These are phyloP conservation scores for Thelonectria olida DNA, from an alignment of 2,329 filamentous ascomycete species.

Conservation along the genomic window DNA sequence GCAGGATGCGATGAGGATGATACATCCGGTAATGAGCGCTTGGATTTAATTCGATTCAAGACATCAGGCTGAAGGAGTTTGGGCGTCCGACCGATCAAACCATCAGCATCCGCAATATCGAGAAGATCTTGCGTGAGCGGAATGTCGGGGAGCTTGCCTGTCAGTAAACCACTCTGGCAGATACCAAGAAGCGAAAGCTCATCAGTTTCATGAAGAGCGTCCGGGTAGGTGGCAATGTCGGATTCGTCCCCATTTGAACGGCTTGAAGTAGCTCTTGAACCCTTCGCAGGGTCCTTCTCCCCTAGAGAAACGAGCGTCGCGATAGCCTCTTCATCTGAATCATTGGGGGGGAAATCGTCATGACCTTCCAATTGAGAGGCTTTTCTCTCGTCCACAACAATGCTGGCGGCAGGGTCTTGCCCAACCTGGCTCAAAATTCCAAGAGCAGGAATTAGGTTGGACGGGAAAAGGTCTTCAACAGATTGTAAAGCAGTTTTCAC, in stretches of 20 bases:
- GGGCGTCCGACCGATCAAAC: slow-evolving; percentile 37
- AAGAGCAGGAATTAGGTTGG: slow-evolving; percentile 64
- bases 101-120: slow-evolving; percentile 51
- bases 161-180: slow-evolving; percentile 53
- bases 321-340: slow-evolving; percentile 62
- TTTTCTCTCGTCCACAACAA: slow-evolving; percentile 72
- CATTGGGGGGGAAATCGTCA: slow-evolving; percentile 58
- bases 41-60: not conserved
- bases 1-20: slow-evolving; percentile 9
- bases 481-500: slow-evolving; percentile 85
- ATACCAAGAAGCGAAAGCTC: slow-evolving; percentile 45
- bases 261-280: not conserved
- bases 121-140: slow-evolving; percentile 51
- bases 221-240: not conserved
- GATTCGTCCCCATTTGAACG: not conserved
- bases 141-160: slow-evolving; percentile 48
- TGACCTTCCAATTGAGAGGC: slow-evolving; percentile 59
- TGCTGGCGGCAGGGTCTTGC: slow-evolving; percentile 52
- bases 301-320: slow-evolving; percentile 36
- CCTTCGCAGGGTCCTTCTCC: slow-evolving; percentile 12
- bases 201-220: slow-evolving; percentile 35
- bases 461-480: slow-evolving; percentile 85
- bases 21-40: slow-evolving; percentile 18
- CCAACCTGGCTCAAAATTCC: slow-evolving; percentile 45
- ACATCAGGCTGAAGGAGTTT: slow-evolving; percentile 9